Base-by-base conservation (phyloP, 2,329 filamentous ascomycete species). In the Colletotrichum caudatum region DNA sequence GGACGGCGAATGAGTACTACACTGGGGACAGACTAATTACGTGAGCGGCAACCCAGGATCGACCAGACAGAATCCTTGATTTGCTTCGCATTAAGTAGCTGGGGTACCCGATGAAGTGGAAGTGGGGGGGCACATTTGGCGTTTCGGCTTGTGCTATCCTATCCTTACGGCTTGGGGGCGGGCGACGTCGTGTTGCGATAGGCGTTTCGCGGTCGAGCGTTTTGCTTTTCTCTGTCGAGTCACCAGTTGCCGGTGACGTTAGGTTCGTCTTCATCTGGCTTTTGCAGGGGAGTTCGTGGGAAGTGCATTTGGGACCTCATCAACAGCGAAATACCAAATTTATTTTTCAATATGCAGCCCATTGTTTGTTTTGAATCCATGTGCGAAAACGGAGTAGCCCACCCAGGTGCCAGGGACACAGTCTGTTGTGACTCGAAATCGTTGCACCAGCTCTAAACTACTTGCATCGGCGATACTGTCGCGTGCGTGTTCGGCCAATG, bases 281-380 rank as follows among this genome's bases (percentile, higher is more conserved):
- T 58, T 66, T 71, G 58, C 70, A 71, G 58, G 67, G 70, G 61
- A 71, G 70, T 72, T 72, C 70, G 67, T 51, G 56, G 70, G 62
- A 69, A 66, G 57, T 59, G 70, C 67, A 72, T 70, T 63, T 66
- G 48, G 61, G 60, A 23, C 23, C 48, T 56, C 50, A 64, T 60
- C n/a, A 66, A 44, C 61, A 71, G 70, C 70, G 70, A 66, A 71
- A 72, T 72, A 72, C 70, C 70, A 72, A 71, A 70, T 66, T 35
- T 71, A 44, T 33, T 53, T 57, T 46, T 37, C 51, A 37, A 51
- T 29, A 71, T 70, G 57, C 56, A 50, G 51, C 61, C 67, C 61
- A 16, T 37, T 65, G 50, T 58, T 57, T 65, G 23, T 20, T 50
- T 37, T 57, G 50, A 37, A 64, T 33, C 33, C 35, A 69, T n/a